Evolutionary conservation across 306 rosid species (phyloP).

Genomic region (Cucurbita moschata): DNA sequence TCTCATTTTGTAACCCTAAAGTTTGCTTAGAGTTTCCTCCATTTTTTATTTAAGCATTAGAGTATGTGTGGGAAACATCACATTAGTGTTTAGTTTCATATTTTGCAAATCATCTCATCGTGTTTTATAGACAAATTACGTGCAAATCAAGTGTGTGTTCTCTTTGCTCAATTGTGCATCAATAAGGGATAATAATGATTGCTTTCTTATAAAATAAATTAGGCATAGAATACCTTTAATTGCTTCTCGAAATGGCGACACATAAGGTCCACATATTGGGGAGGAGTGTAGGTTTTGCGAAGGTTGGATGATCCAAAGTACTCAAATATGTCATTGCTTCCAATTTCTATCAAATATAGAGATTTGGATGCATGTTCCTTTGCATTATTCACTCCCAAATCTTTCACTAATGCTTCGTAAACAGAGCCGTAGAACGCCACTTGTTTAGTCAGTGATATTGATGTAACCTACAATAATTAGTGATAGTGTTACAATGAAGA

Average conservation of each 20-base stretch:
- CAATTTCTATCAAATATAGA: slow-evolving; percentile 43
- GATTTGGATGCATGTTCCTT: slow-evolving; percentile 40
- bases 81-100: too few species aligned
- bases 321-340: slow-evolving; percentile 62
- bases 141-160: too few species aligned
- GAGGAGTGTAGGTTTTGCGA: slow-evolving; percentile 22
- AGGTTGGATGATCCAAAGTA: slow-evolving; percentile 28
- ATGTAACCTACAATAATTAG: slow-evolving; percentile 18
- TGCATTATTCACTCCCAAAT: slow-evolving; percentile 21
- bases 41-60: too few species aligned
- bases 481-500: too few species aligned
- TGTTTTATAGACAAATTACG: too few species aligned
- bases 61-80: too few species aligned
- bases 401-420: slow-evolving; percentile 13
- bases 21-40: too few species aligned
- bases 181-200: not conserved
- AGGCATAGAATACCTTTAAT: slow-evolving; percentile 25
- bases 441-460: slow-evolving; percentile 35
- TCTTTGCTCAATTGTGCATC: too few species aligned
- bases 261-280: slow-evolving; percentile 39
- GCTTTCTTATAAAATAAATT: not conserved
- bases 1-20: too few species aligned
- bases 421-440: slow-evolving; percentile 33
- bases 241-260: slow-evolving; percentile 27
- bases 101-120: too few species aligned